Conservation (phyloP, 1,139 yeast genomes). For the Kodamaea anthophila region DNA sequence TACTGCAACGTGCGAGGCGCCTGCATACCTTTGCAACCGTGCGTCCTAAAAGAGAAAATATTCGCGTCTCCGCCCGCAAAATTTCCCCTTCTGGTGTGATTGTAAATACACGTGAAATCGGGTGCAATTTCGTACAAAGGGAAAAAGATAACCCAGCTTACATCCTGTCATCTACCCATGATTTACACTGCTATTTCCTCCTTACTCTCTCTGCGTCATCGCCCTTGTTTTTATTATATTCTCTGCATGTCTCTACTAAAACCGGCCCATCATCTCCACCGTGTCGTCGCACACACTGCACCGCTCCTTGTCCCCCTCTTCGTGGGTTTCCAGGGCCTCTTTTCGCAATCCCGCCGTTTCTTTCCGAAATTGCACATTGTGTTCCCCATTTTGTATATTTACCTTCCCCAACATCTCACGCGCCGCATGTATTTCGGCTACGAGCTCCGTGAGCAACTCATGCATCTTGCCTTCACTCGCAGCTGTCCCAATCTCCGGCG, state of each 20-base stretch:
- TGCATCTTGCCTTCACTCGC: conserved; percentile 2
- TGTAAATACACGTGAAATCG: conserved; percentile 5
- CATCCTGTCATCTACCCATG: too few relatives aligned
- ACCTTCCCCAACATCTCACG: conserved; percentile 2
- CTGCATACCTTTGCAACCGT: not conserved
- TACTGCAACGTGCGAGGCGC: too few relatives aligned
- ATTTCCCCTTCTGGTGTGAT: conserved; percentile 4
- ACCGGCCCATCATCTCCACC: conserved; percentile 3
- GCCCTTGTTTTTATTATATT: too few relatives aligned
- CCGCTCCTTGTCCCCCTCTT: not conserved
- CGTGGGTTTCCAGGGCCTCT: not conserved
- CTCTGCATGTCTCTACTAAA: not conserved
- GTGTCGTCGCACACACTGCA: conserved; percentile 3
- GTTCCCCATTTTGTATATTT: conserved; percentile 1
- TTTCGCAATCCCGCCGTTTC: not conserved
- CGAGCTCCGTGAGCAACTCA: not conserved
- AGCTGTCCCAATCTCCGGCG: too few relatives aligned
- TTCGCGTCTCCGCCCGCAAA: conserved; percentile 4
- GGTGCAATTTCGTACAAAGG: conserved; percentile 6
- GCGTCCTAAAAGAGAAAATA: conserved; percentile 1
- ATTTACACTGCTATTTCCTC: too few relatives aligned
- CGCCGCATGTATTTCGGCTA: conserved; percentile 1
- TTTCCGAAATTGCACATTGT: too few relatives aligned
- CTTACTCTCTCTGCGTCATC: too few relatives aligned
- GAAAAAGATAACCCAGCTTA: too few relatives aligned